phyloP scores from a whole-genome alignment of 768 basidiomycete species.

The Pisolithus albus region DNA sequence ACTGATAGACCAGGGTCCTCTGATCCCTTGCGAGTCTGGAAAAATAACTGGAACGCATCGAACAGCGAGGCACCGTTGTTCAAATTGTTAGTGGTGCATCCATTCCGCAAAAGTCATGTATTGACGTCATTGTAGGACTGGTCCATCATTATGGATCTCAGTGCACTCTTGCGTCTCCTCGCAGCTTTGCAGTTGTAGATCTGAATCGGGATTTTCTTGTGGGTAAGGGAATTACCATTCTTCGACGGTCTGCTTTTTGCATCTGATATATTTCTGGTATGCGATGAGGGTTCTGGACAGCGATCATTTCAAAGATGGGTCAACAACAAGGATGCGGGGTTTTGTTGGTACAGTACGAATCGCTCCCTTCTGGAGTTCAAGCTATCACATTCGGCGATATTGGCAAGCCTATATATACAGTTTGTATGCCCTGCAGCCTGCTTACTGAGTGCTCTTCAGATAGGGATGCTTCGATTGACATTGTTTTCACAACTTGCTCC shows the following conservation, averaged over 20 bases:
- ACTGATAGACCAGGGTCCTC: constrained; percentile 28
- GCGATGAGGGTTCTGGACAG: constrained; percentile 53
- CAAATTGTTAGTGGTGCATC: constrained; percentile 45
- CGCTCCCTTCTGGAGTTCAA: constrained; percentile 70
- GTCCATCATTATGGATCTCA: constrained; percentile 58
- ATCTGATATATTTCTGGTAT: constrained; percentile 84
- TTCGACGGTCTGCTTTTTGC: background rate
- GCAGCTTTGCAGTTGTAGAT: constrained; percentile 92
- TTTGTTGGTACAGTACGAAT: constrained; percentile 59
- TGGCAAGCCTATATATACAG: constrained; percentile 44
- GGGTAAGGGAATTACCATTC: constrained; percentile 35
- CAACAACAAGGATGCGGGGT: constrained; percentile 75
- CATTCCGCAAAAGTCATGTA: background rate
- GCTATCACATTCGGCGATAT: constrained; percentile 86
- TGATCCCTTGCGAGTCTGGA: constrained; percentile 60
- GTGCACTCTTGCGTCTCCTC: constrained; percentile 80
- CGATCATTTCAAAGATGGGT: constrained; percentile 88
- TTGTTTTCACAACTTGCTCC: constrained; percentile 83
- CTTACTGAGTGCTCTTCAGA: constrained; percentile 37
- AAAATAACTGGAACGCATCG: constrained; percentile 70
- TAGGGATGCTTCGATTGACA: constrained; percentile 93
- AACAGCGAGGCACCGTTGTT: constrained; percentile 49
- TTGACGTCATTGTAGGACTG: constrained; percentile 33
- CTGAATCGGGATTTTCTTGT: constrained; percentile 94
- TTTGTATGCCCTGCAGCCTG: background rate